phyloP scores from a whole-genome alignment of 108 stramenopile genomes.

The Pseudonitzschia delicatissima region DNA sequence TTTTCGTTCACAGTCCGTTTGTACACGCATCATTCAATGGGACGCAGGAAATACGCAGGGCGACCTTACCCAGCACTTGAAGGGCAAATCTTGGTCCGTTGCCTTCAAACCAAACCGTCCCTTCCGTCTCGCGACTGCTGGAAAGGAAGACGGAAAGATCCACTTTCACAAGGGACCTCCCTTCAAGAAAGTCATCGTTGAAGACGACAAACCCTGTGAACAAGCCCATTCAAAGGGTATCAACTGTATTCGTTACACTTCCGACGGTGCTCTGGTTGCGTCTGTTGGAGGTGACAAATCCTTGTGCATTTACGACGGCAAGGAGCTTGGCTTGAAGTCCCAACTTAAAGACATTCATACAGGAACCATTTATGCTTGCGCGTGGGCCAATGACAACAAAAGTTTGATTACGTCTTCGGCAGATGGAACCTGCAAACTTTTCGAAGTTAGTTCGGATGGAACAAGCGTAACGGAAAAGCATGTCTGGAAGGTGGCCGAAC shows the following conservation, averaged over 20 bases:
- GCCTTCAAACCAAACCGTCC: constrained; percentile 83
- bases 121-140: constrained; percentile 85
- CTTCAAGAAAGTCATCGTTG: constrained; percentile 75
- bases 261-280: constrained; percentile 69
- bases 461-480: constrained; percentile 37
- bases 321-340: constrained; percentile 44
- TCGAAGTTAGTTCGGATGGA: constrained; percentile 44
- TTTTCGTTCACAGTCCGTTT: constrained; percentile 11
- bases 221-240: constrained; percentile 63
- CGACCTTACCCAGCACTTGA: constrained; percentile 51
- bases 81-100: constrained; percentile 59
- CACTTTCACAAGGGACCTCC: constrained; percentile 94
- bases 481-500: constrained; percentile 64
- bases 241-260: constrained; percentile 81
- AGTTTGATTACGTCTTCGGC: constrained; percentile 85
- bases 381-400: constrained; percentile 73
- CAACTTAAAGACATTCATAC: constrained; percentile 59
- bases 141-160: constrained; percentile 83
- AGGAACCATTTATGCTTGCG: constrained; percentile 86
- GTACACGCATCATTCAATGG: constrained; percentile 57
- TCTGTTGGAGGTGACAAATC: constrained; percentile 80
- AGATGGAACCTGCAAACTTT: constrained; percentile 88
- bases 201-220: constrained; percentile 50
- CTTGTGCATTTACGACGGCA: constrained; percentile 82
- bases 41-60: constrained; percentile 68